Conservation (phyloP, 148 eudicot genomes). For the Rhododendron mucronatum region DNA sequence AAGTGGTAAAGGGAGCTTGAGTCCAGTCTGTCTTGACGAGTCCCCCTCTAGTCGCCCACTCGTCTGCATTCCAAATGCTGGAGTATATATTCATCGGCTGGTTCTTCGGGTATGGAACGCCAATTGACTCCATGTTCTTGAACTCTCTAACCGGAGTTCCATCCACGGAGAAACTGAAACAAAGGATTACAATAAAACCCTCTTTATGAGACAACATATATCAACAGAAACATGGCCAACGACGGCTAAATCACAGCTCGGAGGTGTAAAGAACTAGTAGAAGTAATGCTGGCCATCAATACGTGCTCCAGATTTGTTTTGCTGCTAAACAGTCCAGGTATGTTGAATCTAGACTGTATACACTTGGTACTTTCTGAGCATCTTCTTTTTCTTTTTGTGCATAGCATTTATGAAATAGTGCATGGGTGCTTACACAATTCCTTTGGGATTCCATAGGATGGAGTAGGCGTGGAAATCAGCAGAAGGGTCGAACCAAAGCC, state of each 20-base stretch:
- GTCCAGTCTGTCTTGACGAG: not conserved
- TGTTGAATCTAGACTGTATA: not conserved
- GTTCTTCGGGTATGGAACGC: not conserved
- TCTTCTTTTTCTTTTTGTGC: not conserved
- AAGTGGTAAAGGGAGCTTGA: not conserved
- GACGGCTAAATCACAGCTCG: not conserved
- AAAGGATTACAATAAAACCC: not conserved
- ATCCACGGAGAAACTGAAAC: not conserved
- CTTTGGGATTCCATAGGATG: not conserved
- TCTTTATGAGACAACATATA: not conserved
- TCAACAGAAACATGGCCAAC: not conserved
- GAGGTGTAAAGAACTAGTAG: not conserved
- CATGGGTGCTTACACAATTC: not conserved
- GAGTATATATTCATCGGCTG: not conserved
- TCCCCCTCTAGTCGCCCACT: not conserved
- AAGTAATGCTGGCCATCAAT: not conserved
- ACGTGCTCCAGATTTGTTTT: not conserved
- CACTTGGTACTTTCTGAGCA: not conserved
- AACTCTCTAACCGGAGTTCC: not conserved
- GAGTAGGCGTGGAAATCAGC: not conserved
- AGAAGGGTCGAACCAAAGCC: constrained; percentile 2
- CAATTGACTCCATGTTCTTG: not conserved
- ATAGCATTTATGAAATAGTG: not conserved
- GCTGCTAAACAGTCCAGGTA: not conserved
- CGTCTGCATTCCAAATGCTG: not conserved